Base-by-base conservation (phyloP, 1,284 basidiomycete species). In the Violaceomyces palustris region DNA sequence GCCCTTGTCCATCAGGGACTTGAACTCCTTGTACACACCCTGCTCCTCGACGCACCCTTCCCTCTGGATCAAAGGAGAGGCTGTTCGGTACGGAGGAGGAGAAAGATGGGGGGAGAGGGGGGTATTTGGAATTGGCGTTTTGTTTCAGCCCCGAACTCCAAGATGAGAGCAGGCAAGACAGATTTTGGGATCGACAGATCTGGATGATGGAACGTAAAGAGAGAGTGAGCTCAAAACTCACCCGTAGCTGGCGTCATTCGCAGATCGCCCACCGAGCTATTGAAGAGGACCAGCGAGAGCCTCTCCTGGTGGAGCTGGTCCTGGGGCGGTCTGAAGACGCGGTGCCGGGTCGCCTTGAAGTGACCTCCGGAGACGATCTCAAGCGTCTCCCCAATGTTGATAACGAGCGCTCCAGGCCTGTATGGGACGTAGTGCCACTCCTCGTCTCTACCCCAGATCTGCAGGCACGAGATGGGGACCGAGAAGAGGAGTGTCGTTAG, bases 341-440 rank as follows among this genome's bases (percentile, higher is more conserved):
- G 33, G 18, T 35, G 33, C 9, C 33, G 33, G 18, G 33, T 35
- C 14, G 33, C 33, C 33, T 35, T 35, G 33, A 35, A 35, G 33
- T 35, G 33, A 17, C 33, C 33, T 10, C 33, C 33, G 11, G 33
- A 35, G 11, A 35, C 33, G 15, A 35, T 35, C 33, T 35, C 33
- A 9, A 35, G 33, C 33, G 33, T 35, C 15, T 35, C 33, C 15
- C 33, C 33, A 17, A 35, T 35, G 33, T 35, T 35, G 33, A 35
- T 35, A 9, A 35, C 33, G 9, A 35, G 33, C 18, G 33, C 33
- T 10, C 33, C 69, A 19, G 70, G 65, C 18, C 59, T 52, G 33
- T 35, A 35, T 10, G 33, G 33, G 17, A 35, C 33, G 22, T 35
- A 35, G 15, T 35, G 22, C 33, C 33, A 35, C 33, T 35, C 17